Percentiles rank a stretch among this genome's conserved stretches.
Conservation (phyloP, 495 filamentous ascomycete species). For the Daldinia concentrica region DNA sequence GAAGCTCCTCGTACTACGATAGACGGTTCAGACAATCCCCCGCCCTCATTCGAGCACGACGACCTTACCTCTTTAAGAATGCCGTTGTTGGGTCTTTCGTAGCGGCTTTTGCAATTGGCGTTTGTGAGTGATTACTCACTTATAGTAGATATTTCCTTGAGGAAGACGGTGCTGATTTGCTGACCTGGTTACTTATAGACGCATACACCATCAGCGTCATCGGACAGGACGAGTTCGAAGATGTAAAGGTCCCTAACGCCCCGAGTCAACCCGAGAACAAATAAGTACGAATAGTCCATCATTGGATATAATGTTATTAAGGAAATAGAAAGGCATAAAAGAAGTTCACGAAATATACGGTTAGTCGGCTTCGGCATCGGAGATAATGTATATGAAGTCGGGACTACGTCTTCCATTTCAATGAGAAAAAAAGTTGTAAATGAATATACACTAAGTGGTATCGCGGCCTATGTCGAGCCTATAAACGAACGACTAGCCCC, state of each 20-base stretch:
- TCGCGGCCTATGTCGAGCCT: constrained; percentile 34
- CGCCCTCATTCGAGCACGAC: constrained; percentile 87
- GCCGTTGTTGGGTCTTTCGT: constrained; percentile 75
- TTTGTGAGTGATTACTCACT: constrained; percentile 71
- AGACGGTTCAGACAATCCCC: constrained; percentile 79
- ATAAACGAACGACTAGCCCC: constrained; percentile 23
- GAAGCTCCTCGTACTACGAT: constrained; percentile 83
- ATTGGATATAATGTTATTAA: neutral
- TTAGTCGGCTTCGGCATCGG: neutral
- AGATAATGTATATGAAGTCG: constrained; percentile 10
- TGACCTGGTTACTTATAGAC: constrained; percentile 62
- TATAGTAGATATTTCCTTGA: neutral
- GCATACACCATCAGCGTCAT: constrained; percentile 87
- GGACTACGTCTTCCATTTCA: constrained; percentile 13
- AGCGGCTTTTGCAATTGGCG: constrained; percentile 72
- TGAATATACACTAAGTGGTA: constrained; percentile 37
- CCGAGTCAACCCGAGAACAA: constrained; percentile 59
- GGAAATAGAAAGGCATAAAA: neutral
- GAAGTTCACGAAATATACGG: neutral
- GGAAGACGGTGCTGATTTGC: neutral
- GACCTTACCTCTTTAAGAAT: constrained; percentile 93
- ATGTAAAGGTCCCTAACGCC: constrained; percentile 84
- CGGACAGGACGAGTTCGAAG: constrained; percentile 97
- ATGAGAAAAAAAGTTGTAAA: neutral
- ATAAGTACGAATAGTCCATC: constrained; percentile 31